Conservation (phyloP, 2,329 filamentous ascomycete species). For the Fusarium transvaalense region DNA sequence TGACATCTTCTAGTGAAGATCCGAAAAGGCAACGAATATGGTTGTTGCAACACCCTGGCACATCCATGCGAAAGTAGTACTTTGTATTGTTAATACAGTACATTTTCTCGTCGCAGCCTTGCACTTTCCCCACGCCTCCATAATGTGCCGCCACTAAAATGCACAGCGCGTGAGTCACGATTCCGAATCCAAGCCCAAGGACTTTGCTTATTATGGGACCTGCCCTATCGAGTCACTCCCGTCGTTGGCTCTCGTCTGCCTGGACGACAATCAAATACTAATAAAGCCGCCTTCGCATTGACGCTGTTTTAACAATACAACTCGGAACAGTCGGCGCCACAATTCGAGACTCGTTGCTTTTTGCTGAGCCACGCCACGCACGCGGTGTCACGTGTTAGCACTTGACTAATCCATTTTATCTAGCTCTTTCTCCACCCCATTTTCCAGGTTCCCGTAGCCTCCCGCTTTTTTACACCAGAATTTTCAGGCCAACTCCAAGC, state of each 20-base stretch:
- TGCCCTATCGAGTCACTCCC: constrained; percentile 42
- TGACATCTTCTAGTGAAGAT: constrained; percentile 38
- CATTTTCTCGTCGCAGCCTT: constrained; percentile 47
- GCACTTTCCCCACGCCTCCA: constrained; percentile 35
- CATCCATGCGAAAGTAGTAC: constrained; percentile 9
- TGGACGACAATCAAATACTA: constrained; percentile 44
- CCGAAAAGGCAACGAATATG: constrained; percentile 13
- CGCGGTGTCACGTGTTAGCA: constrained; percentile 47
- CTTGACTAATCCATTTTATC: constrained; percentile 50
- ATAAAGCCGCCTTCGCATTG: constrained; percentile 40
- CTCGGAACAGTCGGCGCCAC: constrained; percentile 45
- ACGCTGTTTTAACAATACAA: constrained; percentile 18
- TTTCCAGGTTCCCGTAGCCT: constrained; percentile 40
- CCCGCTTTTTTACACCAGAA: constrained; percentile 51
- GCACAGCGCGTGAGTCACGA: constrained; percentile 45
- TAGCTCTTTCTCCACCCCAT: constrained; percentile 41
- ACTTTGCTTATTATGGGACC: constrained; percentile 30
- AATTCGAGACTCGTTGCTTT: constrained; percentile 8
- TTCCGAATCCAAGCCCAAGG: constrained; percentile 30
- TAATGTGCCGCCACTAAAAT: constrained; percentile 41
- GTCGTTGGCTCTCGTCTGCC: constrained; percentile 36
- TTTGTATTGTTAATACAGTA: constrained; percentile 39
- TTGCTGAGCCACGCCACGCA: constrained; percentile 43
- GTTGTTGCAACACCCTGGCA: not conserved
- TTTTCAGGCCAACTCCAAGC: constrained; percentile 52